These are phyloP conservation scores for Moesziomyces sp. DNA, from an alignment of 1,284 basidiomycete species.

Conservation along the genomic window DNA sequence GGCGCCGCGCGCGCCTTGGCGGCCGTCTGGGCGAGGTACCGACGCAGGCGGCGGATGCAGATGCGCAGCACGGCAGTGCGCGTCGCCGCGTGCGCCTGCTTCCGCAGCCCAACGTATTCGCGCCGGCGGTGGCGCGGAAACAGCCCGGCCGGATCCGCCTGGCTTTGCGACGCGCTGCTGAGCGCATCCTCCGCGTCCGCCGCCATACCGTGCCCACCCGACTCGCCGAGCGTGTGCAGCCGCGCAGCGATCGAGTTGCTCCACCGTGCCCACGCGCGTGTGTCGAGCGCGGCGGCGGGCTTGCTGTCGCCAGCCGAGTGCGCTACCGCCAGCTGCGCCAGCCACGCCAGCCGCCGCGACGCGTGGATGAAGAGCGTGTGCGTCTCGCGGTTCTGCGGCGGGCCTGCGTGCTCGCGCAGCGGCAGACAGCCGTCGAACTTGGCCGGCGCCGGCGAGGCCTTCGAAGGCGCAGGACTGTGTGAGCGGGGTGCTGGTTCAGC, in stretches of 20 bases:
- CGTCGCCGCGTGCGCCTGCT: slow-evolving; percentile 9
- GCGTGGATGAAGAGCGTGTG: slow-evolving; percentile 32
- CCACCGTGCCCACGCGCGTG: slow-evolving; percentile 22
- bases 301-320: not conserved
- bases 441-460: not conserved
- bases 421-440: slow-evolving; percentile 10
- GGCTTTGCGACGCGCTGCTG: not conserved
- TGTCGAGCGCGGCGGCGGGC: not conserved
- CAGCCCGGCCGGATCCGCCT: slow-evolving; percentile 14
- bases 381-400: slow-evolving; percentile 17
- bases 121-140: slow-evolving; percentile 24
- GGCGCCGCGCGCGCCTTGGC: not conserved
- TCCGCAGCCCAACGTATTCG: slow-evolving; percentile 19
- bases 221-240: not conserved
- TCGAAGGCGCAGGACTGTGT: not conserved
- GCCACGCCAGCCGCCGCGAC: slow-evolving; percentile 19
- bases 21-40: slow-evolving; percentile 12
- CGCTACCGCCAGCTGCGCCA: slow-evolving; percentile 12
- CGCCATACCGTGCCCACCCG: not conserved
- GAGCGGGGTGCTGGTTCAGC: too few relatives aligned
- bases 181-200: not conserved
- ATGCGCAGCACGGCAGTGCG: slow-evolving; percentile 9
- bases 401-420: slow-evolving; percentile 5
- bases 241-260: slow-evolving; percentile 13
- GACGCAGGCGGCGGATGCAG: slow-evolving; percentile 11